A percentile compares a stretch with the other conserved stretches of the same genome.
phyloP scores from a whole-genome alignment of 306 rosid genomes.

The Corylus avellana region DNA sequence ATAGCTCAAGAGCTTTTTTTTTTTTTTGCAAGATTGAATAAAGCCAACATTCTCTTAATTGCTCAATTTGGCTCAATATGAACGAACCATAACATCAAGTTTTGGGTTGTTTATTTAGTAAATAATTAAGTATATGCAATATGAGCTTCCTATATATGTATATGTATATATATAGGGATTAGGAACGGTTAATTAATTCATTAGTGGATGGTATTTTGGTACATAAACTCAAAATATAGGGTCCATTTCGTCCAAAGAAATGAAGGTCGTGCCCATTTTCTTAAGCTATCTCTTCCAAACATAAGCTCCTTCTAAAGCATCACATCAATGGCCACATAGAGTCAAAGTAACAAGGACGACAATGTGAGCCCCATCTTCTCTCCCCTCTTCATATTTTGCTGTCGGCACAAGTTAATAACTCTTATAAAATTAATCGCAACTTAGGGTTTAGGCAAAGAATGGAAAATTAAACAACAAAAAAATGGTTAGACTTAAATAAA shows the following conservation, averaged over 20 bases:
- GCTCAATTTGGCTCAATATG: too few relatives aligned
- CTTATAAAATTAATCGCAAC: conserved; percentile 8
- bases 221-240: not conserved
- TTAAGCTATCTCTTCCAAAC: not conserved
- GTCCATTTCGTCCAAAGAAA: not conserved
- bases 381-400: conserved; percentile 18
- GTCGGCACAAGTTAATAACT: conserved; percentile 37
- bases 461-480: not conserved
- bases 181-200: not conserved
- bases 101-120: too few relatives aligned
- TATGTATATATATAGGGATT: too few relatives aligned
- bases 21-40: too few relatives aligned
- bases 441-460: not conserved
- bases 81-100: too few relatives aligned
- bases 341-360: conserved; percentile 27
- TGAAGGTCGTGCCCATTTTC: not conserved
- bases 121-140: too few relatives aligned
- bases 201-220: not conserved
- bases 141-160: too few relatives aligned
- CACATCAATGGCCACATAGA: conserved; percentile 22
- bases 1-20: too few relatives aligned
- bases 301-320: not conserved
- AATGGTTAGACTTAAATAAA: not conserved
- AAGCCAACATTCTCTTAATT: too few relatives aligned
- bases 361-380: not conserved